Base-by-base conservation (phyloP, 768 basidiomycete genomes). In the Holtermannia corniformis region DNA sequence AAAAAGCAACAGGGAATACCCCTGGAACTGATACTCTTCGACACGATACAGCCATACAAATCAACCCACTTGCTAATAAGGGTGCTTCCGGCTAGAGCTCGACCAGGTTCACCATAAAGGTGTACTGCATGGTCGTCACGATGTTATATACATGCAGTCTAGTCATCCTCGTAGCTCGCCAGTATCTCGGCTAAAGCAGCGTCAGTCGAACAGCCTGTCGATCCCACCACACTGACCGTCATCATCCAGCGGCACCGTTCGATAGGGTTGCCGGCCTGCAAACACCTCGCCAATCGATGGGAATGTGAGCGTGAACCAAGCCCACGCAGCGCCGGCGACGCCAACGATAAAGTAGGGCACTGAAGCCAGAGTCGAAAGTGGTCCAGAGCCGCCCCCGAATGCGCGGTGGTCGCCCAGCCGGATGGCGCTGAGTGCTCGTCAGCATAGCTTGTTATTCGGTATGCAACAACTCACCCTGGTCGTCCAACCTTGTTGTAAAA, bases 291-390 rank as follows among this genome's bases (percentile, higher is more conserved):
- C 62, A 21, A 74, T 40, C 51, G 59, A 70, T 1, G 72, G 72
- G 16, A 72, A 54, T 44, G 60, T 62, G 47, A 64, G 61, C 13
- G 58, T 49, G 11, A 69, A 53, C 61, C 65, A 67, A 22, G 61
- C 61, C 63, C 60, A 64, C 19, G 56, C 68, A 10, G 56, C 62
- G 23, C 85, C 81, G 0, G 77, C 79, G 21, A 91, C 60, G 20
- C 91, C 92, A 41, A 95, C 62, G 47, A 93, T 67, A 77, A 86
- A 92, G 83, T 85, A 92, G 0, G 92, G 92, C 2, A 96, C 80
- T 10, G 86, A 88, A 1, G 87, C 88, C 41, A 95, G 65, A 2
- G 87, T 91, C 20, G 78, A 82, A 52, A 91, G 53, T 0, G 76
- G 54, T 14, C 79, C 78, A 0, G 81, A 78, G 3, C 79, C 76